Base-by-base conservation (phyloP, 2,329 filamentous ascomycete genomes). In the Coleophoma cylindrospora region DNA sequence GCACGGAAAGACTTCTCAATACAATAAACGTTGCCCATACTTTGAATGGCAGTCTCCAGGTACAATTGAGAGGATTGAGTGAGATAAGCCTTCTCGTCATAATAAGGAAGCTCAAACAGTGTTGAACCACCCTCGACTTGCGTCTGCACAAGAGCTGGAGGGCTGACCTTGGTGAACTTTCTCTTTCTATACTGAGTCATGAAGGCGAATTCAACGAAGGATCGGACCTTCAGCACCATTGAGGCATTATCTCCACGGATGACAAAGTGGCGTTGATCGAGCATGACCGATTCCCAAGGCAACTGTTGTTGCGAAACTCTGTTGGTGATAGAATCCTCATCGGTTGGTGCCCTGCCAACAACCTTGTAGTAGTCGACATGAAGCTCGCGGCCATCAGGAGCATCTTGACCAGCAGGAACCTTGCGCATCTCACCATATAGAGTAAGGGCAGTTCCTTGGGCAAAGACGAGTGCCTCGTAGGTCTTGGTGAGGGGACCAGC, bases 1-100 rank as follows among this genome's bases (percentile, higher is more conserved):
- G 94, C 94, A 54, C 94, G 91, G 85, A 99, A 99, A 2, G 92
- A 97, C 70, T 96, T 96, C 71, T 96, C 91, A 63, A 99, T 92
- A 68, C 92, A 97, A 80, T 95, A 99, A 48, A 96, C 91, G 67
- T 96, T 89, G 60, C 94, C 94, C 63, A 97, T 79, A 47, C 87
- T 89, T 11, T 92, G 90, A 33, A 99, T 76, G 58, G 86, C 90
- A 33, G 94, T 99, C 77, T 99, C 94, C 52, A 99, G 87, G 72
- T 99, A 99, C 48, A 99, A 83, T 72, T 99, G 94, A 34, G 89
- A 95, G 3, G 91, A 96, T 73, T 99, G 94, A 4, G 94, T 97
- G 55, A 99, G 83, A 75, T 91, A 99, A 52, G 94, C 88, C 60
- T 86, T 81, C 70, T 96, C 88, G 60, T 84, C 86, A 71, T 96